Percentiles rank a stretch among this genome's conserved stretches.
Evolutionary conservation across 2,329 filamentous ascomycete genomes (phyloP).

Genomic region (Aspergillus intermedius): DNA sequence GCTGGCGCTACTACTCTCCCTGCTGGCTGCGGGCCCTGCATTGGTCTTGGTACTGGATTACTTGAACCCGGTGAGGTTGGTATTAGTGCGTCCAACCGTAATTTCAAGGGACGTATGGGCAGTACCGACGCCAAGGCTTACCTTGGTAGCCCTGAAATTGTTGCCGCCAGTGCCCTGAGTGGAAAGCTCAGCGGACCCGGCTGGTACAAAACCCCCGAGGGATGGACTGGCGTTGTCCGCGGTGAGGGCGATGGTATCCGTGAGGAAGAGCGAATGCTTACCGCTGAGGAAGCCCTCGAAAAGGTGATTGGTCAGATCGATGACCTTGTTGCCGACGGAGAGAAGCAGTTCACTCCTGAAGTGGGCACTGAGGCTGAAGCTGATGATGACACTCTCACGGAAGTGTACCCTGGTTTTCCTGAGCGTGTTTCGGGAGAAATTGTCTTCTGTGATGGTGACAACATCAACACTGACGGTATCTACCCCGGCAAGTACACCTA

Average conservation of each 20-base stretch:
- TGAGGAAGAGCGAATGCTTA: constrained; percentile 59
- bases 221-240: constrained; percentile 54
- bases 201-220: constrained; percentile 66
- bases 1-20: constrained; percentile 70
- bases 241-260: constrained; percentile 65
- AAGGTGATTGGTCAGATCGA: constrained; percentile 66
- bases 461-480: constrained; percentile 87
- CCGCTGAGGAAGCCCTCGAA: constrained; percentile 63
- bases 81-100: constrained; percentile 76
- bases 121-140: constrained; percentile 73
- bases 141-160: constrained; percentile 81
- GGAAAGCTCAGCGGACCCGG: constrained; percentile 58
- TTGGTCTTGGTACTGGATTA: constrained; percentile 73
- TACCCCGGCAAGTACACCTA: constrained; percentile 92
- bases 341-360: constrained; percentile 11
- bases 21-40: constrained; percentile 75
- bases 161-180: constrained; percentile 76
- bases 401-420: constrained; percentile 80
- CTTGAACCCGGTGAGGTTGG: constrained; percentile 81
- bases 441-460: constrained; percentile 76
- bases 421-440: constrained; percentile 79
- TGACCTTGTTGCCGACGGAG: constrained; percentile 19
- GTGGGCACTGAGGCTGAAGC: constrained; percentile 10
- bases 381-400: constrained; percentile 41
- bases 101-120: constrained; percentile 90